Base-by-base conservation (phyloP, 2,329 filamentous ascomycete species). In the Paecilomyces fulvus region DNA sequence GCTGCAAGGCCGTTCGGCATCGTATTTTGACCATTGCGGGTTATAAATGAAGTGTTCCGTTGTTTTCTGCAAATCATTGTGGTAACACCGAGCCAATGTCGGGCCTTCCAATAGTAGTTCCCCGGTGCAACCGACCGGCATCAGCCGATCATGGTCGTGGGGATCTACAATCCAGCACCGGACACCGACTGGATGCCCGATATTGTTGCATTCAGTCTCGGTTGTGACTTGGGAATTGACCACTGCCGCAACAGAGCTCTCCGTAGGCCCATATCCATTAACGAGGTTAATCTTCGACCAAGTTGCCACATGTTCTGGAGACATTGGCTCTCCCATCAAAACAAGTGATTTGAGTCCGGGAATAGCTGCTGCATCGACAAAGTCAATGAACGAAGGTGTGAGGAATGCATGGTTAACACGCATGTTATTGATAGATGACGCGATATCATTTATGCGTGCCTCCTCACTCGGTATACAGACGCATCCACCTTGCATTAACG, bases 81-180 rank as follows among this genome's bases (percentile, higher is more conserved):
- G 70, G 58, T 88, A 88, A 25, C 83, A 83, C 31, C 81, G 73
- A 9, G 83, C 83, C 2, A 88, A 80, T n/a, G 82, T 78, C 1
- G 83, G 82, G 0, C 72, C 72, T 58, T 74, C 72, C 5, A 74
- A 60, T 12, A 74, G 56, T 52, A 75, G 57, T 62, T 75, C 72
- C 53, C 72, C 72, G 12, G 65, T 67, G 37, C 67, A 68, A 23
- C 71, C 71, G 51, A 79, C 66, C 1, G 78, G 73, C n/a, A 74
- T 67, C 25, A 77, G 65, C 30, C 63, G 61, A 51, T 75, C 62
- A 57, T 74, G 72, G 56, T 75, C 67, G 31, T 70, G 60, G 12
- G 71, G 67, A 58, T 75, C 65, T 7, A 75, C 73, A 50, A 77
- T 60, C 75, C 75, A 76, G 14, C 65, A 65, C 4, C 63, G 61